Evolutionary conservation across 75 land plant genomes (phyloP).

Genomic region (Cunninghamia lanceolata): DNA sequence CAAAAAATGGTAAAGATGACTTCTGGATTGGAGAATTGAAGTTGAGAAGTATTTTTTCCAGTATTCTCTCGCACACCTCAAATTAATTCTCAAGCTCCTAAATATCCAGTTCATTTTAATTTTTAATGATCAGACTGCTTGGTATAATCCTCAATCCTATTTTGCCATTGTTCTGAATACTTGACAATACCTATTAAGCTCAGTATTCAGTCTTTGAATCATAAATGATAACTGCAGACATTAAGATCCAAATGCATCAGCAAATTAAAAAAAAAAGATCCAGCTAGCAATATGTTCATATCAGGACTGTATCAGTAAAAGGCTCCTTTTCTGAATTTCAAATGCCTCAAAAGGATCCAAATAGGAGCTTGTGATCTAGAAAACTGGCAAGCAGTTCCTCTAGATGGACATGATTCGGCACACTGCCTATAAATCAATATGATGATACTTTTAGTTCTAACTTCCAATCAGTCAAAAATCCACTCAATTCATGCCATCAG

Average conservation of each 20-base stretch:
- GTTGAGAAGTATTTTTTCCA: not conserved
- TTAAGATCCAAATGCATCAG: not conserved
- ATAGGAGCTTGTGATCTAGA: not conserved
- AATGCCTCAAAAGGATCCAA: not conserved
- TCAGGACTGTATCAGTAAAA: not conserved
- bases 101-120: not conserved
- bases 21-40: conserved; percentile 2
- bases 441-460: not conserved
- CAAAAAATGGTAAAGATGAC: not conserved
- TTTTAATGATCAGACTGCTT: not conserved
- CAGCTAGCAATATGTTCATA: not conserved
- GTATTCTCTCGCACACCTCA: not conserved
- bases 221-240: not conserved
- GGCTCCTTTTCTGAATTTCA: not conserved
- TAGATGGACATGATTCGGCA: not conserved
- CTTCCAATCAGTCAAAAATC: too few species aligned
- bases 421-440: not conserved
- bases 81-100: not conserved
- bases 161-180: not conserved
- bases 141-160: not conserved
- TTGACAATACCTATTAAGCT: not conserved
- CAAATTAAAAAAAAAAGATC: not conserved
- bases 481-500: not conserved
- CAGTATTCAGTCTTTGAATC: not conserved
- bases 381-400: not conserved